These are phyloP conservation scores for Alloascoidea hylecoeti DNA, from an alignment of 805 yeast genomes.

Conservation along the genomic window DNA sequence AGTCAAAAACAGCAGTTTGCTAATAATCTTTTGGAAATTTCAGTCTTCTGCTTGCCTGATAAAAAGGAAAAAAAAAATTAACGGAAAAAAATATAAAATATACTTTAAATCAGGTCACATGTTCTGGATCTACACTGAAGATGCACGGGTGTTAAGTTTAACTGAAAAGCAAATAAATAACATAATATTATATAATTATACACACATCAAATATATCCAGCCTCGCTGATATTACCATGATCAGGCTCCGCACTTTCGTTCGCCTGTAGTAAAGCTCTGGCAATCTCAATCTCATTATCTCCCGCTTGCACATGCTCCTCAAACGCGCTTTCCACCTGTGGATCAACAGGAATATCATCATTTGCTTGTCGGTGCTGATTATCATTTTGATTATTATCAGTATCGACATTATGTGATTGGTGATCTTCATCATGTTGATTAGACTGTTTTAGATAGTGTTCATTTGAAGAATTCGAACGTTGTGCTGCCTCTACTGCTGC, in stretches of 20 bases:
- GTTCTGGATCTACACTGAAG: no score
- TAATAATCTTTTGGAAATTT: no score
- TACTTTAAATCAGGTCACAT: no score
- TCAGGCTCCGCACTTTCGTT: constrained; percentile 22
- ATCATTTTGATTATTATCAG: constrained; percentile 4
- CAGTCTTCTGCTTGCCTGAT: no score
- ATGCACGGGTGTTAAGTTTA: no score
- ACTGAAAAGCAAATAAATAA: no score
- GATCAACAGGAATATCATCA: constrained; percentile 38
- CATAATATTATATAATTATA: no score
- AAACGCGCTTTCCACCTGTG: constrained; percentile 35
- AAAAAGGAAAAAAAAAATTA: no score
- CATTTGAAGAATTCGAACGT: constrained; percentile 3
- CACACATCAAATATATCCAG: no score
- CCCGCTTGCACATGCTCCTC: constrained; percentile 21
- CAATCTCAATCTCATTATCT: constrained; percentile 49
- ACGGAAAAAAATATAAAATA: no score
- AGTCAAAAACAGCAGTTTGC: no score
- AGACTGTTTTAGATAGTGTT: not conserved
- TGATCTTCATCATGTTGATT: constrained; percentile 4
- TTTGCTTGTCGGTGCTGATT: constrained; percentile 7
- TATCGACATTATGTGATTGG: constrained; percentile 6
- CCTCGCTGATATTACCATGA: no score
- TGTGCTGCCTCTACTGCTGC: constrained; percentile 45
- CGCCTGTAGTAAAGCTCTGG: constrained; percentile 51